Base-by-base conservation (phyloP, 257 asterid genomes). In the Capsicum chinense region DNA sequence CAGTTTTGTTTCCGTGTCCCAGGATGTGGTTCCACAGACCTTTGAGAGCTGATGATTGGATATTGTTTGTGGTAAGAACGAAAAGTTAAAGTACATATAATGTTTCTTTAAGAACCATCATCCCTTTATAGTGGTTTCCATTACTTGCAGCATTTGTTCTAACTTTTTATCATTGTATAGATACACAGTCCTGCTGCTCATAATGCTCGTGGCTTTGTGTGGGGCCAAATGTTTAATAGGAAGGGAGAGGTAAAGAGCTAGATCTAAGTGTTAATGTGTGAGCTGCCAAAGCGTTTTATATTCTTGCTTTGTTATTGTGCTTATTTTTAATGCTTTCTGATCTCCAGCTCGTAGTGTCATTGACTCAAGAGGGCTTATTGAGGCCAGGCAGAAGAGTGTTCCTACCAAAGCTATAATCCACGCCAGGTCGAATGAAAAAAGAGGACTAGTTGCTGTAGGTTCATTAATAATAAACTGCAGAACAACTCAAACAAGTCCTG, bases 11-110 rank as follows among this genome's bases (percentile, higher is more conserved):
- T 79, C 66, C 83, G 81, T 69, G 83, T 56, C 79, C 73, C 93
- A 96, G 99, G 97, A 92, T 96, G 92, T 96, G 99, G 99, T 96
- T 96, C 86, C 99, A 96, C 93, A 90, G 92, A 87, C 88, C 95
- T 67, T 84, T 94, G 82, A 92, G 94, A 91, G 98, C 99, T 69
- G 99, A 96, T 85, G 99, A 96, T 80, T 96, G 99, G 99, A 87
- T 94, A 88, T 89, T 96, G 86, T 97, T 89, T 90, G 99, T 90
- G 88, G 99, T 94, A 84, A 92, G 98, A 84, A 74, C 68, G 52
- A 39, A 80, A 69, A 33, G 2, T 6, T 9, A n/a, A 50, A 19
- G 26, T 9, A 26, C 17, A 16, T 44, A 7, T 60, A 52, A 59
- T 80, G 33, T 68, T 58, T 79, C 17, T 21, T 37, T 62, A 14